Base-by-base conservation (phyloP, 2,329 filamentous ascomycete genomes). In the Beauveria sp. region DNA sequence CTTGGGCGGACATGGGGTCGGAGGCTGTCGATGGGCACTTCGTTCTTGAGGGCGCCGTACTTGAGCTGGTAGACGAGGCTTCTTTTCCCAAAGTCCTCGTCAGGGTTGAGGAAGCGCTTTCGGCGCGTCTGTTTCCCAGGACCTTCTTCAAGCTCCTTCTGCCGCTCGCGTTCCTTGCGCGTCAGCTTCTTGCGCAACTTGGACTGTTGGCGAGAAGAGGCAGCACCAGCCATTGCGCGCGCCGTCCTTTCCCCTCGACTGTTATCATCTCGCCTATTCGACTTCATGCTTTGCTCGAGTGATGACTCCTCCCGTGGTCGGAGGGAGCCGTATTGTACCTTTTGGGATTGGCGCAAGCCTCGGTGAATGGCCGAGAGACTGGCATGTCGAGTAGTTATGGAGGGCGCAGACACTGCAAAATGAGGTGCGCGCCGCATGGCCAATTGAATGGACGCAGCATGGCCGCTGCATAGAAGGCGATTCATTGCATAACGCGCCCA, bases 361-460 rank as follows among this genome's bases (percentile, higher is more conserved):
- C 81, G 79, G 65, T 85, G 83, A 68, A 92, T 91, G 48, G 87
- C 88, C 10, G 87, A 88, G 63, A 90, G 79, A 47, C 70, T 73
- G 30, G 72, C 68, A 24, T 66, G 37, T 47, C 72, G 73, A 46
- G 66, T 64, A 18, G 63, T 59, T 5, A 66, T 47, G 6, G 57
- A 22, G 18, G 44, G 48, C 1, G 30, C 16, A 14, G 28, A 34
- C 3, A 41, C 14, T 30, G 40, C 22, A 9, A 48, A 6, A 14
- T 24, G 58, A 4, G 34, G 3, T 3, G 24, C 7, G 43, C 51
- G n/a, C 3, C 47, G 51, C 18, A 43, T 16, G n/a, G 46, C 18
- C 5, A 16, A 46, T 51, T 44, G 34, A 41, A 44, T 52, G 52
- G 55, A 34, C 47, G 60, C 48, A 22, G 56, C 37, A 55, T 52